Percentiles rank a stretch among this genome's conserved stretches.
phyloP scores from a whole-genome alignment of 257 asterid species.

The Primulina huaijiensis region DNA sequence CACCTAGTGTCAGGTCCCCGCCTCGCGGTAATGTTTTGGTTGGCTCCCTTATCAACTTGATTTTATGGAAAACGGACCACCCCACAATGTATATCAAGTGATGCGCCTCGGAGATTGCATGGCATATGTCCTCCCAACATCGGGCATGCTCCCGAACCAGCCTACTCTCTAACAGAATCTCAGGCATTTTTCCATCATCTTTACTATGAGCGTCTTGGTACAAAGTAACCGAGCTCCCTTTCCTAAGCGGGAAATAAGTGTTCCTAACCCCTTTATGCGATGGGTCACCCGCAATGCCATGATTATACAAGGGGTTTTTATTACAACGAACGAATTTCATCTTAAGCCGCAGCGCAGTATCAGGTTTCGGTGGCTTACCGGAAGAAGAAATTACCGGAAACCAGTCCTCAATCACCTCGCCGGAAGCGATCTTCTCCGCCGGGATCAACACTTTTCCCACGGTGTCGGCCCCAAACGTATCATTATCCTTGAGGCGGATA shows the following conservation, averaged over 20 bases:
- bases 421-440: conserved; percentile 45
- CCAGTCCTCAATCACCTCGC: conserved; percentile 48
- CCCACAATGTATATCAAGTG: conserved; percentile 85
- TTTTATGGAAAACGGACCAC: conserved; percentile 80
- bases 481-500: conserved; percentile 68
- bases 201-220: conserved; percentile 85
- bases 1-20: conserved; percentile 85
- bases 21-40: conserved; percentile 73
- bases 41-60: conserved; percentile 77
- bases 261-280: conserved; percentile 46
- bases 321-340: conserved; percentile 55
- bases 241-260: conserved; percentile 75
- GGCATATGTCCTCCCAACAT: conserved; percentile 91
- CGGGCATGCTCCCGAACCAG: conserved; percentile 35
- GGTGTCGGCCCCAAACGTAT: conserved; percentile 68
- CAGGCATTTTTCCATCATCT: conserved; percentile 41
- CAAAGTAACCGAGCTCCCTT: conserved; percentile 63
- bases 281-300: conserved; percentile 76
- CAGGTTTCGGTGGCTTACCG: conserved; percentile 57
- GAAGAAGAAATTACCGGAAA: conserved; percentile 36
- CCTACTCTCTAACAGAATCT: conserved; percentile 57
- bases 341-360: conserved; percentile 47
- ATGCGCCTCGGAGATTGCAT: conserved; percentile 85
- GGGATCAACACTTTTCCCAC: conserved; percentile 62
- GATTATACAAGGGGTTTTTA: conserved; percentile 47